phyloP scores from a whole-genome alignment of 2,329 filamentous ascomycete genomes.

The Talaromyces amestolkiae region DNA sequence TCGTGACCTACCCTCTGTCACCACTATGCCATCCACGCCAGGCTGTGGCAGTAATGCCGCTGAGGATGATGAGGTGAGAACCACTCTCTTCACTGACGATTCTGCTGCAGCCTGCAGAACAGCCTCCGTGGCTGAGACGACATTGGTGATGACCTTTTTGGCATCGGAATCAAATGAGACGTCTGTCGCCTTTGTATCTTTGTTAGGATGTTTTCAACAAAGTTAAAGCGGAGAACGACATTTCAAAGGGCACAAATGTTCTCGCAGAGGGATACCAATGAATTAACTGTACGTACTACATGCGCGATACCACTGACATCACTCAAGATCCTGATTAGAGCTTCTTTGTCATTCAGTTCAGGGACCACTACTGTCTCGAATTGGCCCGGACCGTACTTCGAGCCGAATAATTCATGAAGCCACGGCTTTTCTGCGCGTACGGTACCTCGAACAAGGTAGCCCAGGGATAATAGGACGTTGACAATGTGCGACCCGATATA shows the following conservation, averaged over 20 bases:
- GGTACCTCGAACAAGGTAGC: conserved; percentile 49
- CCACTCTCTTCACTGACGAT: conserved; percentile 12
- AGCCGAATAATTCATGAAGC: conserved; percentile 33
- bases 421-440: conserved; percentile 39
- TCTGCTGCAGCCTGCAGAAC: conserved; percentile 33
- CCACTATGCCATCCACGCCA: conserved; percentile 10
- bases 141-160: conserved; percentile 44
- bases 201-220: not conserved
- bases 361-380: conserved; percentile 43
- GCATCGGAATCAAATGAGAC: conserved; percentile 42
- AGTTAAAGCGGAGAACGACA: not conserved
- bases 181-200: conserved; percentile 17
- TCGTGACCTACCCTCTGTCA: conserved; percentile 10
- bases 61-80: conserved; percentile 17
- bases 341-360: conserved; percentile 36
- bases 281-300: conserved; percentile 11
- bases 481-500: conserved; percentile 46
- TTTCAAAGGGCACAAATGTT: no score
- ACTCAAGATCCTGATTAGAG: conserved; percentile 43
- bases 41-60: conserved; percentile 8
- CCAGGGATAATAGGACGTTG: conserved; percentile 40
- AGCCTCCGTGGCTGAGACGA: conserved; percentile 37
- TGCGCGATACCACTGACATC: conserved; percentile 21
- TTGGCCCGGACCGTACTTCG: conserved; percentile 26
- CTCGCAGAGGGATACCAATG: not conserved